phyloP scores from a whole-genome alignment of 2,329 filamentous ascomycete species.

The Gnomoniopsis smithogilvyi region DNA sequence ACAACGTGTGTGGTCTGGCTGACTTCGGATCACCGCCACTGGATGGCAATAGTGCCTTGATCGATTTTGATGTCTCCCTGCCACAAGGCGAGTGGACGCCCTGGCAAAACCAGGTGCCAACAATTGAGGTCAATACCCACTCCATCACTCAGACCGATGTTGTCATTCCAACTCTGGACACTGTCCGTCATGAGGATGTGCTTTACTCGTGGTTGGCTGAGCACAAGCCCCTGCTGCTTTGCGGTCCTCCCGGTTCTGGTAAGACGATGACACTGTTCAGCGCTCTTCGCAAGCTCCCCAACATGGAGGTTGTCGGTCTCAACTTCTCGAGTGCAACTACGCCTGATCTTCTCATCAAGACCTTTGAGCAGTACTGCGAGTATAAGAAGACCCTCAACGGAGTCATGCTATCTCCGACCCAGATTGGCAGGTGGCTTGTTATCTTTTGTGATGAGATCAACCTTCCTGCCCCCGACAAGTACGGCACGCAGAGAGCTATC shows the following conservation, averaged over 20 bases:
- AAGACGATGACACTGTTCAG: constrained; percentile 99
- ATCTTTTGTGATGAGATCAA: constrained; percentile 99
- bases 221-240: constrained; percentile 94
- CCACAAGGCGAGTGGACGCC: constrained; percentile 85
- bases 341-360: constrained; percentile 96
- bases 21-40: constrained; percentile 82
- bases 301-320: constrained; percentile 98
- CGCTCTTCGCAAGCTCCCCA: constrained; percentile 90
- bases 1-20: constrained; percentile 76
- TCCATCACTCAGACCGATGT: constrained; percentile 97
- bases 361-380: constrained; percentile 98
- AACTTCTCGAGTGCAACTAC: constrained; percentile 99
- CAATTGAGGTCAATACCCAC: constrained; percentile 96
- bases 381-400: constrained; percentile 98
- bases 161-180: constrained; percentile 96
- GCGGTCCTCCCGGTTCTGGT: constrained; percentile 94
- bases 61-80: constrained; percentile 89
- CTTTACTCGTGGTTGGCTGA: constrained; percentile 99
- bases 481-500: constrained; percentile 95
- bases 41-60: constrained; percentile 77
- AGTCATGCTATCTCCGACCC: constrained; percentile 90
- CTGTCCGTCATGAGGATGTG: constrained; percentile 97
- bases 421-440: constrained; percentile 96
- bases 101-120: constrained; percentile 94
- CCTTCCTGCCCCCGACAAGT: constrained; percentile 93